Evolutionary conservation across 441 rosid species (phyloP), one percentile per base, ranked within the genome.

Genomic region (Croton laevigatus): DNA sequence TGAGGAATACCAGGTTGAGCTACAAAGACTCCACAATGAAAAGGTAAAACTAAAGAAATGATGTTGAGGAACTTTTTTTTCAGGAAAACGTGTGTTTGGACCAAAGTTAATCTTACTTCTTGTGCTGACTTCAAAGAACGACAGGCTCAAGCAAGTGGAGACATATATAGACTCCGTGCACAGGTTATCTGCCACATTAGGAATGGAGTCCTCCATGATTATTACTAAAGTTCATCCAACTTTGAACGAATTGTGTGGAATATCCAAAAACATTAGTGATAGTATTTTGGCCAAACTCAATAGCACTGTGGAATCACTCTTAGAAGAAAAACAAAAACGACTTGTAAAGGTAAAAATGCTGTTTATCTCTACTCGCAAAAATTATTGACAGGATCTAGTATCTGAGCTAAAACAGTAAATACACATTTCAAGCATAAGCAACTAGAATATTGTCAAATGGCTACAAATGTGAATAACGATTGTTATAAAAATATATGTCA

Each of bases 191-290:
- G 87, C 91, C 22, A 88, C 88, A 36, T 68, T 95, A 72, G 99
- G 94, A 71, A 88, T 89, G 91, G 97, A 93, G 79, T 93, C 96
- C 65, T 93, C 99, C 58, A 93, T 87, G 92, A 93, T 89, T 72
- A 86, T 95, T 76, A 95, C 99, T 65, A 95, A 95, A 79, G 93
- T 95, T 66, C 98, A 95, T 71, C 98, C 99, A 65, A 95, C 87
- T 80, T 75, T 95, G 76, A 95, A 89, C 68, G 97, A 93, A 68
- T 74, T 89, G 73, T 92, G 91, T 75, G 97, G 99, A 58, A 88
- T 93, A 81, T 91, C 98, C 53, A 95, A 91, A 74, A 93, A 91
- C 84, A 93, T 95, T 62, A 89, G 99, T 48, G 98, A 95, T 61
- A 68, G 79, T 71, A 91, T 95, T 77, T 80, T 93, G 79, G 89